These are phyloP conservation scores for Termitomyces titanicus DNA, from an alignment of 768 basidiomycete species.

Conservation along the genomic window DNA sequence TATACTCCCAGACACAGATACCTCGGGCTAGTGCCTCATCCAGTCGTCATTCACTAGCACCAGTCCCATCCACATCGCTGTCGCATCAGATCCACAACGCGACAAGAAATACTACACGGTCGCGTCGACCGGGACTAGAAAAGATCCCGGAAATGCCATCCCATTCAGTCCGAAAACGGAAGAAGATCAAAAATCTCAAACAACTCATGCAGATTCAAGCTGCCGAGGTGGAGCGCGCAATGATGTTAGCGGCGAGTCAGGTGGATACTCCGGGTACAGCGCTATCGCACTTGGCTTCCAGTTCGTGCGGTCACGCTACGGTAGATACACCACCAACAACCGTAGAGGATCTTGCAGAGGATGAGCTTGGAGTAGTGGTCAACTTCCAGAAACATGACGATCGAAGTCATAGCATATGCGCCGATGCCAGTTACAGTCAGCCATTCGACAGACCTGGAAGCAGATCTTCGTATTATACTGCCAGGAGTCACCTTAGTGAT, in stretches of 20 bases:
- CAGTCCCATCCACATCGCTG: constrained; percentile 20
- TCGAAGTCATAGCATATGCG: not conserved
- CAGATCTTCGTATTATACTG: constrained; percentile 31
- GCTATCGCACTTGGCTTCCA: not conserved
- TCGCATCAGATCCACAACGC: not conserved
- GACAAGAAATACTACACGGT: not conserved
- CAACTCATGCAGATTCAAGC: not conserved
- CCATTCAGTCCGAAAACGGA: constrained; percentile 8
- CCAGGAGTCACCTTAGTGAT: constrained; percentile 27
- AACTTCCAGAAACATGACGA: constrained; percentile 1
- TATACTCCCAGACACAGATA: constrained; percentile 12
- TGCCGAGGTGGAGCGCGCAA: not conserved
- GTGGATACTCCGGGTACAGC: constrained; percentile 1
- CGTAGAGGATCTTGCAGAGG: constrained; percentile 13
- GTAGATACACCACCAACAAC: constrained; percentile 17
- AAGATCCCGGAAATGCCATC: not conserved
- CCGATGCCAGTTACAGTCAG: not conserved
- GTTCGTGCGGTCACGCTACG: constrained; percentile 10
- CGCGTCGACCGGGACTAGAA: not conserved
- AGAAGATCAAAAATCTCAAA: constrained; percentile 1
- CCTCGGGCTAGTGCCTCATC: constrained; percentile 16
- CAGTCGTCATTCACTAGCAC: constrained; percentile 14
- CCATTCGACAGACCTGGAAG: constrained; percentile 26
- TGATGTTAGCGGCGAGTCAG: not conserved
- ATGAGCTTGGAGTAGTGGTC: not conserved